A percentile compares a stretch with the other conserved stretches of the same genome.
phyloP scores from a whole-genome alignment of 2,329 filamentous ascomycete genomes.

The Diaporthe capsici region DNA sequence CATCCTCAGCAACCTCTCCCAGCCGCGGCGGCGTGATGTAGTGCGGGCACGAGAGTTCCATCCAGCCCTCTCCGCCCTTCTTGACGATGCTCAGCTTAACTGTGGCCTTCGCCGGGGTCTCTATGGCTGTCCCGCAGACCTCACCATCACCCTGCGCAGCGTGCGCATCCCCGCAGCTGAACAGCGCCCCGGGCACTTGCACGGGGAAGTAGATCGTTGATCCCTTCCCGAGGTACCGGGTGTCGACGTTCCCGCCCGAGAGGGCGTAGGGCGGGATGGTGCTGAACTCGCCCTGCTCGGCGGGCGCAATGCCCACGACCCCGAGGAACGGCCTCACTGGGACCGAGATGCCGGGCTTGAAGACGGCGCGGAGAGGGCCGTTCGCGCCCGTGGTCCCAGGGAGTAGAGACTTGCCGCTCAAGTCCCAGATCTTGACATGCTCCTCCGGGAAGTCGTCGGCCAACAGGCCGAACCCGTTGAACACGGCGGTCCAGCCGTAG shows the following conservation, averaged over 20 bases:
- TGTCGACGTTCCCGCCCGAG: constrained; percentile 69
- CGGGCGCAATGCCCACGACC: constrained; percentile 65
- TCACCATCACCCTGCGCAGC: constrained; percentile 69
- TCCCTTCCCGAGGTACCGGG: constrained; percentile 62
- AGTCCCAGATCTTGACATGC: constrained; percentile 63
- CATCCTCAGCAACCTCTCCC: constrained; percentile 55
- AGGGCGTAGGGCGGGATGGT: constrained; percentile 64
- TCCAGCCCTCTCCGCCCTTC: constrained; percentile 50
- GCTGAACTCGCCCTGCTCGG: constrained; percentile 58
- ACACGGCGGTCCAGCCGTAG: constrained; percentile 68
- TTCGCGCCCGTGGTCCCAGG: constrained; percentile 45
- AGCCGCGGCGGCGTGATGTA: constrained; percentile 56
- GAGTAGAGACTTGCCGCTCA: constrained; percentile 46
- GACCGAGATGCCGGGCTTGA: constrained; percentile 63
- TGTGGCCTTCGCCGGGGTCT: constrained; percentile 65
- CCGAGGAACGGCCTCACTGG: constrained; percentile 67
- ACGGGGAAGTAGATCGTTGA: constrained; percentile 64
- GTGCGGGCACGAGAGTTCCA: constrained; percentile 59
- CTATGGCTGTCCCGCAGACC: constrained; percentile 69
- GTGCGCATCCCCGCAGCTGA: constrained; percentile 69
- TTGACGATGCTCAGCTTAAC: constrained; percentile 64
- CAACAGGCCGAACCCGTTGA: constrained; percentile 65
- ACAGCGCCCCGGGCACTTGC: constrained; percentile 63
- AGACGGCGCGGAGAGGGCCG: constrained; percentile 52
- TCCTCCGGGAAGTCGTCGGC: constrained; percentile 61